Base-by-base conservation (phyloP, 2,329 filamentous ascomycete genomes). In the Colletotrichum sansevieriae region DNA sequence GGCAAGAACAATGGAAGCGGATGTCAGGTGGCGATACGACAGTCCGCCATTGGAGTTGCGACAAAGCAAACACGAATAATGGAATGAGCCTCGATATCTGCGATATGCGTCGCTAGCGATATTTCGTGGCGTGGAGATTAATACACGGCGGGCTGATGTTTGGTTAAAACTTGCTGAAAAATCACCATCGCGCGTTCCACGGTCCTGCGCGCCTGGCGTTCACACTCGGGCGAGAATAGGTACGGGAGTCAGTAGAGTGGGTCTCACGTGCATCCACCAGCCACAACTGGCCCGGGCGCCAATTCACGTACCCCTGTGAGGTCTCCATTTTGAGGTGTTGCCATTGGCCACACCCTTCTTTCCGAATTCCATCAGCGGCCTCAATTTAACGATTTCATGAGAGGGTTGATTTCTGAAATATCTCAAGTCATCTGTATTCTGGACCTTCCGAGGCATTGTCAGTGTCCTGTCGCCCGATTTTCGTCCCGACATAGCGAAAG, bases 201-300 rank as follows among this genome's bases (percentile, higher is more conserved):
- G 58, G 58, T 43, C 35, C 55, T 70, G 49, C 65, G 65, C 63
- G 67, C 63, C 47, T 44, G 33, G 46, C 49, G 37, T 65, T 64
- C 51, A 64, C 57, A 43, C n/a, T 61, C 39, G 60, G 65, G 49
- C 41, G 41, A 68, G 59, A 60, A 47, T 47, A 18, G 18, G 18
- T 18, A 58, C 51, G 62, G 57, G 49, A 71, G 54, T 61, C 57
- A 58, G 57, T 60, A 54, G 59, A 46, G 70, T 70, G 70, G 70
- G 70, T 70, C 70, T 71, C 70, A 71, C 70, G 68, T 71, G 70
- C 70, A 68, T 6, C n/a, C 47, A 60, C 67, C 57, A 70, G 63
- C 67, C 67, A 70, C 63, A 70, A 44, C 47, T 62, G 70, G 68
- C 37, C 68, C 57, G 57, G 57, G 67, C 67, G 25, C 25, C 5